These are phyloP conservation scores for Cyclotella atomus DNA, from an alignment of 108 stramenopile genomes.

Conservation along the genomic window DNA sequence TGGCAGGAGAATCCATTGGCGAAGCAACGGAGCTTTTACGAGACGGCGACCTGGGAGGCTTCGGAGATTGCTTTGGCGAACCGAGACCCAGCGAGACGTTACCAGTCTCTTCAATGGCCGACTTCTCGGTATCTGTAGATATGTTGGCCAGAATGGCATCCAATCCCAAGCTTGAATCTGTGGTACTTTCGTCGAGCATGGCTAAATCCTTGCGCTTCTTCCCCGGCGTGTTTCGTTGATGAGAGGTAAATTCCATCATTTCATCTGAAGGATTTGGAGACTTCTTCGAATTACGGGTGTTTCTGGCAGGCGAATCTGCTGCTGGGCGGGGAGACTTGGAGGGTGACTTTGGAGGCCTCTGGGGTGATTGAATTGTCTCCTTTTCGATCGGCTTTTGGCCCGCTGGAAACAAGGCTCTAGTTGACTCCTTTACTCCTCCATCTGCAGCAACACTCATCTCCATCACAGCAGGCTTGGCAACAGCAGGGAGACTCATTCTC, in stretches of 20 bases:
- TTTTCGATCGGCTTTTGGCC: not conserved
- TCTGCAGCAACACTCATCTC: not conserved
- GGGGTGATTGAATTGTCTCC: not conserved
- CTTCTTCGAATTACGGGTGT: too few relatives aligned
- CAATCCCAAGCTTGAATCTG: not conserved
- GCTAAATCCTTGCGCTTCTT: not conserved
- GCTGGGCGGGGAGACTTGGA: too few relatives aligned
- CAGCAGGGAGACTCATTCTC: too few relatives aligned
- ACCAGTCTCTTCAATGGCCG: not conserved
- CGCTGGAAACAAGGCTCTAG: not conserved
- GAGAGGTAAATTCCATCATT: not conserved
- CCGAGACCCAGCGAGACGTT: not conserved
- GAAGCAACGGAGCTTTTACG: too few relatives aligned
- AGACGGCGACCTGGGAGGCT: not conserved
- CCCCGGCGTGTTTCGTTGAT: not conserved
- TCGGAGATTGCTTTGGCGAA: not conserved
- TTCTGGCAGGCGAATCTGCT: too few relatives aligned
- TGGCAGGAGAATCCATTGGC: slow-evolving; percentile 70
- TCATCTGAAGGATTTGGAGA: too few relatives aligned
- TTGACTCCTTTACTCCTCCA: not conserved
- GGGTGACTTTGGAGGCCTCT: not conserved
- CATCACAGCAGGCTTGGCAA: not conserved
- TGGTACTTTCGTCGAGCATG: not conserved
- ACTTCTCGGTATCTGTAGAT: not conserved
- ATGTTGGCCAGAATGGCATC: not conserved